A percentile compares a stretch with the other conserved stretches of the same genome.
These are phyloP conservation scores for Boletus tomentosulus DNA, from an alignment of 768 basidiomycete species.

Conservation along the genomic window DNA sequence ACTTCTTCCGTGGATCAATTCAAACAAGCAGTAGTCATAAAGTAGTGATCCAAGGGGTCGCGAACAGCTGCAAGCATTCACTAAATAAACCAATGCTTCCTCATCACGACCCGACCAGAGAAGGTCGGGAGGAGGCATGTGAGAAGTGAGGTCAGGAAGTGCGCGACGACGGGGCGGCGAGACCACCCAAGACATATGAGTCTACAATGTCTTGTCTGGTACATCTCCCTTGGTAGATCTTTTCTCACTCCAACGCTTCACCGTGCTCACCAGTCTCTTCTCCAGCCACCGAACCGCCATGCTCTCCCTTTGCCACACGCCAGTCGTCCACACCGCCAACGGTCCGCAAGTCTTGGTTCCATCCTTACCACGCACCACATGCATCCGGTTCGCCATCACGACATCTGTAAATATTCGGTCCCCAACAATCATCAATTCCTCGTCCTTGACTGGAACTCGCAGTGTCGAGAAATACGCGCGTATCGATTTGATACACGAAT, in stretches of 20 bases:
- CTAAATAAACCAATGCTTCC: too few species aligned
- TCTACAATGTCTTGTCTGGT: too few species aligned
- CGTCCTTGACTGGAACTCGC: conserved; percentile 48
- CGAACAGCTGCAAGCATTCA: too few species aligned
- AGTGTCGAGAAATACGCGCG: conserved; percentile 70
- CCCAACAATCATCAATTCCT: conserved; percentile 78
- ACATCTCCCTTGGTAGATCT: too few species aligned
- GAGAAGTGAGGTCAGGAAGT: too few species aligned
- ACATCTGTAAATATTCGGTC: conserved; percentile 93
- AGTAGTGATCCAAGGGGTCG: too few species aligned
- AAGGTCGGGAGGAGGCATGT: too few species aligned
- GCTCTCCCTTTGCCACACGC: conserved; percentile 64
- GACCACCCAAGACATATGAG: too few species aligned
- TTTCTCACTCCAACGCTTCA: conserved; percentile 11
- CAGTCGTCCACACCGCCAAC: conserved; percentile 65
- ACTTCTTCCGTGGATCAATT: too few species aligned
- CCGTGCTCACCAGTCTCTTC: conserved; percentile 42
- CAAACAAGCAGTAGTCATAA: too few species aligned
- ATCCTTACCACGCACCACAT: background rate
- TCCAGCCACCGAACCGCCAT: conserved; percentile 62
- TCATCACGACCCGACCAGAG: too few species aligned
- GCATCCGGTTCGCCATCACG: conserved; percentile 77
- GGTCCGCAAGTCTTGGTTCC: conserved; percentile 39
- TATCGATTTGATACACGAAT: conserved; percentile 69
- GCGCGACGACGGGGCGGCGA: too few species aligned